Base-by-base conservation (phyloP, 176 grass and related monocot genomes). In the Dactylis glomerata region DNA sequence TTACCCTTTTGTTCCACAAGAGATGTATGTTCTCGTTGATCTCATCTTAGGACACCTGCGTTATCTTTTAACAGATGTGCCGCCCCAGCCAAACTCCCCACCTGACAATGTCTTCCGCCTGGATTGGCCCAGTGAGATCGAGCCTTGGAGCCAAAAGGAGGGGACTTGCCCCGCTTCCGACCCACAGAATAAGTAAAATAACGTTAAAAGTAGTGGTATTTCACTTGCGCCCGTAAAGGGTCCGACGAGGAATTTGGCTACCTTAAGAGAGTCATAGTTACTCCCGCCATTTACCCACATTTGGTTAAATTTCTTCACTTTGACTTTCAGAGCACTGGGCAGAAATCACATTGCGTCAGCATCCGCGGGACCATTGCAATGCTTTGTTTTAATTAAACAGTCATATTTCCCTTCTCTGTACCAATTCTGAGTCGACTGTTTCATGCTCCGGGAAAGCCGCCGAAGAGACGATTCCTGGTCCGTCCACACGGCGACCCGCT, bases 231-330 rank as follows among this genome's bases (percentile, higher is more conserved):
- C 34, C n/a, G 1, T 0, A 1, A 16, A 22, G 23, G 40, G n/a
- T n/a, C n/a, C n/a, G n/a, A 45, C 45, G 62, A 90, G 84, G 79
- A 79, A 91, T 91, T 94, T 94, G 84, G 86, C 84, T 94, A 91
- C 86, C 89, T 89, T 91, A 94, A 94, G 84, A 91, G 89, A 91
- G 86, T 94, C 89, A 94, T 94, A 94, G 89, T 94, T 94, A 91
- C 92, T 91, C 92, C 89, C 80, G 64, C 76, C 87, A 81, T 88
- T 93, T 90, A 90, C 87, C 87, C 82, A 78, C 57, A 77, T 77
- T 90, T 93, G 62, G 81, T 88, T 88, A 63, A 87, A 93, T 93
- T 90, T 88, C 81, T 93, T 93, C 91, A 93, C 88, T 90, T 93
- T 93, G 91, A 93, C 88, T 90, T 93, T 90, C 82, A 90, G 88